Evolutionary conservation across 2,329 filamentous ascomycete genomes (phyloP).

Genomic region (Clarireedia sp.): DNA sequence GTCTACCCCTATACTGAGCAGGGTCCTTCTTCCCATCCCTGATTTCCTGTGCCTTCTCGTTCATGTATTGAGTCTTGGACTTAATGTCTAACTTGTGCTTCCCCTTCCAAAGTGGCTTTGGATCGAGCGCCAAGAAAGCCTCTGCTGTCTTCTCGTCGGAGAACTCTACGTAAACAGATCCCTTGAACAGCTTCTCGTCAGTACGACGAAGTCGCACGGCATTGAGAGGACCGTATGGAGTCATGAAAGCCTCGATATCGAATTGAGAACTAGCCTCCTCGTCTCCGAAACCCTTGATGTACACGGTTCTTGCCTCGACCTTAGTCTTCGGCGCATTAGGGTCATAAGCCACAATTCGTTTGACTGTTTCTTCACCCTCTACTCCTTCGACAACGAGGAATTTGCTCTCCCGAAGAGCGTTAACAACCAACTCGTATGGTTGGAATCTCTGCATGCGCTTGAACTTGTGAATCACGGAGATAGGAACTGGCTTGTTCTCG

Average conservation of each 20-base stretch:
- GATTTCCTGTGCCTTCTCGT: constrained; percentile 68
- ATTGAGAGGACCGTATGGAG: constrained; percentile 68
- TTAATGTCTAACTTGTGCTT: constrained; percentile 66
- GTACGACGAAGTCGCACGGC: constrained; percentile 79
- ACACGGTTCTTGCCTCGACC: constrained; percentile 68
- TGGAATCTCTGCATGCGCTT: constrained; percentile 96
- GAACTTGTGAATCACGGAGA: constrained; percentile 76
- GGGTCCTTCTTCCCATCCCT: constrained; percentile 61
- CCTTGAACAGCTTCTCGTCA: constrained; percentile 74
- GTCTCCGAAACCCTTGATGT: constrained; percentile 88
- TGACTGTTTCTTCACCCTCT: constrained; percentile 62
- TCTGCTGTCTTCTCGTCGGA: constrained; percentile 67
- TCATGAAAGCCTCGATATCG: constrained; percentile 89
- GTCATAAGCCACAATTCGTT: constrained; percentile 67
- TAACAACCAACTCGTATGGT: constrained; percentile 74
- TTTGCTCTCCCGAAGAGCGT: constrained; percentile 71
- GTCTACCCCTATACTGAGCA: constrained; percentile 28
- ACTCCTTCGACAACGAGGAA: constrained; percentile 66
- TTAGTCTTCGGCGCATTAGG: constrained; percentile 51
- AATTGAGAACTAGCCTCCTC: constrained; percentile 82
- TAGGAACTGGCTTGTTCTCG: constrained; percentile 71
- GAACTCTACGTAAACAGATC: constrained; percentile 94
- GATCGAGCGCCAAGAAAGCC: constrained; percentile 71
- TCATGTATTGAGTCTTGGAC: constrained; percentile 80
- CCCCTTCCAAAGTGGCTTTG: constrained; percentile 77